These are phyloP conservation scores for Fusarium phyllophilum DNA, from an alignment of 2,329 filamentous ascomycete species.

Conservation along the genomic window DNA sequence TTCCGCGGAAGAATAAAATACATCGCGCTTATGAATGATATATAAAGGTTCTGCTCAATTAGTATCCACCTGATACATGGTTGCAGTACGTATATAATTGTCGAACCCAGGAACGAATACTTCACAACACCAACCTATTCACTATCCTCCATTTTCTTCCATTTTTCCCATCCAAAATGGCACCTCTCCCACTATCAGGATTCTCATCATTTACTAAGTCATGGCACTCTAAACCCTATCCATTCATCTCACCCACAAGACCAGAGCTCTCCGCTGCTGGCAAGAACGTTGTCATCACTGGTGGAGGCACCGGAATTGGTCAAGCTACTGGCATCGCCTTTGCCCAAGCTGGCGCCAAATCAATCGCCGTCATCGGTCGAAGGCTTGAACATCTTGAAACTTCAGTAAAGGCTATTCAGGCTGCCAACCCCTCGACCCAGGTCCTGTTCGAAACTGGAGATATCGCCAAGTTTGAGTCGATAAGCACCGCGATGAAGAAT, in stretches of 20 bases:
- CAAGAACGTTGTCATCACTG: constrained; percentile 69
- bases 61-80: background rate
- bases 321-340: constrained; percentile 70
- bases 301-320: constrained; percentile 71
- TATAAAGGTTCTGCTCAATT: fast-evolving
- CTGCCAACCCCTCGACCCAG: background rate
- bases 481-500: background rate
- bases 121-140: fast-evolving
- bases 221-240: constrained; percentile 41
- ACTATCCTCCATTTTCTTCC: too few relatives aligned
- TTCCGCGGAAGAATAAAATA: background rate
- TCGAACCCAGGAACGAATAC: background rate
- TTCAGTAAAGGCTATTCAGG: constrained; percentile 8
- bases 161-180: background rate
- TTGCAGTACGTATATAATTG: background rate
- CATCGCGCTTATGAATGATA: background rate
- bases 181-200: background rate
- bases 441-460: background rate
- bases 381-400: constrained; percentile 42
- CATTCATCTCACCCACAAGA: constrained; percentile 44
- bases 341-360: constrained; percentile 50
- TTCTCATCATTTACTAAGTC: constrained; percentile 33
- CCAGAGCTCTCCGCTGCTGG: constrained; percentile 48
- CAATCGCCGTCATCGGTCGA: constrained; percentile 54
- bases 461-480: background rate